Conservation (phyloP, 2,329 filamentous ascomycete genomes). For the Trichoderma sp. region DNA sequence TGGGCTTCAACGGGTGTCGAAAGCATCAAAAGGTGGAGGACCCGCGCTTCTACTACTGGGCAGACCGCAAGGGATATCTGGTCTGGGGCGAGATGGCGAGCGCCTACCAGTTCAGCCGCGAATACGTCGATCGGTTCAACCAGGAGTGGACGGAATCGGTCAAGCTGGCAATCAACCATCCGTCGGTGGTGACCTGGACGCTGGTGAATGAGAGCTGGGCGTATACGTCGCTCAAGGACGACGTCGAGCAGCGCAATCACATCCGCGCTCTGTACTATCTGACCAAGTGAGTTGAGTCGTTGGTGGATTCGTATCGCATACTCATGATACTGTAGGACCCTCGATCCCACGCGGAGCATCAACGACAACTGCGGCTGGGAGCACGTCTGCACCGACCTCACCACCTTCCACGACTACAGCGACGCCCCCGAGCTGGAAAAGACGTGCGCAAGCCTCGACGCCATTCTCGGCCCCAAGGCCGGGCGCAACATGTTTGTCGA, state of each 20-base stretch:
- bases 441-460: conserved; percentile 55
- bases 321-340: conserved; percentile 37
- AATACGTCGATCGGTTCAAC: conserved; percentile 62
- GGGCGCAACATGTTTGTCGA: conserved; percentile 57
- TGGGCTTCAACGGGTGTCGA: conserved; percentile 66
- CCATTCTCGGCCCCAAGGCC: conserved; percentile 56
- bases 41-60: conserved; percentile 62
- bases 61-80: conserved; percentile 60
- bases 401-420: conserved; percentile 69
- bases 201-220: conserved; percentile 67
- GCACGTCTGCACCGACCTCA: conserved; percentile 64
- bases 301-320: not conserved
- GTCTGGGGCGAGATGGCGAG: conserved; percentile 68
- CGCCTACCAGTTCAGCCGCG: conserved; percentile 61
- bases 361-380: conserved; percentile 76
- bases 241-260: conserved; percentile 62
- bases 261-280: conserved; percentile 63
- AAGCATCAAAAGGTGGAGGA: conserved; percentile 68
- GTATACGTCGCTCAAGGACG: conserved; percentile 59
- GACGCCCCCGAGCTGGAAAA: conserved; percentile 58
- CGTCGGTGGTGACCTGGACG: conserved; percentile 66
- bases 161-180: conserved; percentile 65
- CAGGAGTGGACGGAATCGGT: conserved; percentile 66
- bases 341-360: conserved; percentile 64
- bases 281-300: conserved; percentile 53